A percentile compares a stretch with the other conserved stretches of the same genome.
Conservation (phyloP, 495 filamentous ascomycete species). For the Xylaria intraflava region DNA sequence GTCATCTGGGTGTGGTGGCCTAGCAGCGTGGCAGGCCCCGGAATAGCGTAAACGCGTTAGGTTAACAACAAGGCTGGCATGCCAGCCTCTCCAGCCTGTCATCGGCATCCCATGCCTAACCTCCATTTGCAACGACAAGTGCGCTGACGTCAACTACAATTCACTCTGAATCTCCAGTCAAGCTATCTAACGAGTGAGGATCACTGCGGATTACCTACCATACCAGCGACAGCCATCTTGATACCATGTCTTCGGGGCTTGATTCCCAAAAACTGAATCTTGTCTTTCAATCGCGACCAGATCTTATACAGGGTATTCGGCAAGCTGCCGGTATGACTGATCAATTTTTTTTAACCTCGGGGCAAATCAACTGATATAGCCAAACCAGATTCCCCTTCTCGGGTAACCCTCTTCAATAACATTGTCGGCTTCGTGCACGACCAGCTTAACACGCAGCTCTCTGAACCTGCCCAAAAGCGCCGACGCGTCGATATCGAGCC, state of each 20-base stretch:
- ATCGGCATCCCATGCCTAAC: too few species aligned
- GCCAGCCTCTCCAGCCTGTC: too few species aligned
- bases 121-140: too few species aligned
- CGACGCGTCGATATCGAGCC: conserved; percentile 42
- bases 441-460: conserved; percentile 21
- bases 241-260: conserved; percentile 35
- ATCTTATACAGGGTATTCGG: conserved; percentile 38
- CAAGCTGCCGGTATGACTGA: conserved; percentile 37
- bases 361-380: conserved; percentile 11
- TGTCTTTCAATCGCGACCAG: conserved; percentile 41
- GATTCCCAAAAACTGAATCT: conserved; percentile 34
- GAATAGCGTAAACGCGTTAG: too few species aligned
- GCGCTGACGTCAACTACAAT: too few species aligned
- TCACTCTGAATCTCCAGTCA: too few species aligned
- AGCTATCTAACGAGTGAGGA: too few species aligned
- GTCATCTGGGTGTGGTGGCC: too few species aligned
- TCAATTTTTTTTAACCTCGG: background rate
- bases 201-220: too few species aligned
- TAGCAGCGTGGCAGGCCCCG: too few species aligned
- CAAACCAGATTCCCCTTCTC: conserved; percentile 35
- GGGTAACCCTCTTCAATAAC: conserved; percentile 47
- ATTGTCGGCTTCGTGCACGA: conserved; percentile 45
- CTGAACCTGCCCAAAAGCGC: conserved; percentile 41
- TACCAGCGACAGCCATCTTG: background rate
- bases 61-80: too few species aligned